Percentiles rank a stretch among this genome's conserved stretches.
phyloP scores from a whole-genome alignment of 129 eudicot species.

The Flaveria linearis region DNA sequence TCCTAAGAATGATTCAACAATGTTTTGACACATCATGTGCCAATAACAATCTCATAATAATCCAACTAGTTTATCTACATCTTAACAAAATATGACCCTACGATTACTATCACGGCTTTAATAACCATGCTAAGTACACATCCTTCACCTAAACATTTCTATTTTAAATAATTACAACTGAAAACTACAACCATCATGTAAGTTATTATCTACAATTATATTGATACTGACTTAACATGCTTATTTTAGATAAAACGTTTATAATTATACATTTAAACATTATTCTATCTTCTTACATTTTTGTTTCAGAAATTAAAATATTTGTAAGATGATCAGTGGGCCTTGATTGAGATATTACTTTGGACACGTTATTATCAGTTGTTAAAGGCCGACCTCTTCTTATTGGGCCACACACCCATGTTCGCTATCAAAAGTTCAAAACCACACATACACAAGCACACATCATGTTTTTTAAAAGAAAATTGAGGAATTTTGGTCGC shows the following conservation, averaged over 20 bases:
- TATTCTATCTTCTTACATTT: neutral
- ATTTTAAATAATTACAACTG: no score
- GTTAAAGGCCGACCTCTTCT: neutral
- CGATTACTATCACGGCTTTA: no score
- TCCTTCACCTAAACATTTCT: no score
- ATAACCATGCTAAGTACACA: no score
- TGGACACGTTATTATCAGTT: neutral
- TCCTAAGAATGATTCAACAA: no score
- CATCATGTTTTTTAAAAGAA: neutral
- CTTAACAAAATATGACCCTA: no score
- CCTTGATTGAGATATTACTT: neutral
- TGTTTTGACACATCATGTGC: no score
- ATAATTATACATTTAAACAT: neutral
- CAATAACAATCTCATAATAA: no score
- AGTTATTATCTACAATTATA: no score
- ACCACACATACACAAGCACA: neutral
- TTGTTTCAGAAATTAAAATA: neutral
- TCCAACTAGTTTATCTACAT: no score
- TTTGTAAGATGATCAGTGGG: neutral
- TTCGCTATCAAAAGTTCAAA: neutral
- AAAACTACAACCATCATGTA: no score
- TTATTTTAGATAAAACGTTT: neutral
- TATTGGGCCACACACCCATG: neutral
- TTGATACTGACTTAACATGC: no score
- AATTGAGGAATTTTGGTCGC: neutral